Conservation (phyloP, 2,329 filamentous ascomycete genomes). For the Curvularia sp. region DNA sequence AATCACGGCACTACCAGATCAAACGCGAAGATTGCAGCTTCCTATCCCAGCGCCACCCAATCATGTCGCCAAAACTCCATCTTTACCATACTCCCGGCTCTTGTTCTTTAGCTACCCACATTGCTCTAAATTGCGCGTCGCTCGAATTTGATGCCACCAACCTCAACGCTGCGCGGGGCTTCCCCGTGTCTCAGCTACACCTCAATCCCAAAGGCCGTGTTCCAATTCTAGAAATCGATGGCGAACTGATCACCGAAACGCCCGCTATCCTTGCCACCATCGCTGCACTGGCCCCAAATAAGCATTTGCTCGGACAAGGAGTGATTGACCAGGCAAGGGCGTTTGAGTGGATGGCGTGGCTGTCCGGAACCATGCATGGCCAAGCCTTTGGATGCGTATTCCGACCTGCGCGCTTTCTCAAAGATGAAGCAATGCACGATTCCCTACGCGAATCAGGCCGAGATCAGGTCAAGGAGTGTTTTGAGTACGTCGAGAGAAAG, state of each 20-base stretch:
- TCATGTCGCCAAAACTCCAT: constrained; percentile 26
- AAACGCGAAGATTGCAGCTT: not conserved
- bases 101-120: constrained; percentile 28
- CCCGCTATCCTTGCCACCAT: constrained; percentile 1
- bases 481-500: not conserved
- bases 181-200: constrained; percentile 19
- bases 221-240: constrained; percentile 27
- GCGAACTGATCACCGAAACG: constrained; percentile 30
- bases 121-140: constrained; percentile 26
- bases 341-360: constrained; percentile 32
- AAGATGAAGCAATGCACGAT: constrained; percentile 17
- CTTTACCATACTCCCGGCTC: constrained; percentile 26
- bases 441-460: constrained; percentile 10
- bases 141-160: constrained; percentile 19
- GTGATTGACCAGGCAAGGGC: constrained; percentile 22
- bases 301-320: constrained; percentile 25
- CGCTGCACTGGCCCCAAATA: constrained; percentile 15
- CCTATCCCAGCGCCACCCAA: not conserved
- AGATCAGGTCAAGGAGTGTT: not conserved
- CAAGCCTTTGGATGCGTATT: constrained; percentile 27
- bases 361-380: constrained; percentile 30
- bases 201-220: constrained; percentile 34
- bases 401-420: constrained; percentile 21
- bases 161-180: constrained; percentile 16
- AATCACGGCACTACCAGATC: not conserved